Conservation (phyloP, 2,329 filamentous ascomycete genomes). For the Pseudogymnoascus sp. region DNA sequence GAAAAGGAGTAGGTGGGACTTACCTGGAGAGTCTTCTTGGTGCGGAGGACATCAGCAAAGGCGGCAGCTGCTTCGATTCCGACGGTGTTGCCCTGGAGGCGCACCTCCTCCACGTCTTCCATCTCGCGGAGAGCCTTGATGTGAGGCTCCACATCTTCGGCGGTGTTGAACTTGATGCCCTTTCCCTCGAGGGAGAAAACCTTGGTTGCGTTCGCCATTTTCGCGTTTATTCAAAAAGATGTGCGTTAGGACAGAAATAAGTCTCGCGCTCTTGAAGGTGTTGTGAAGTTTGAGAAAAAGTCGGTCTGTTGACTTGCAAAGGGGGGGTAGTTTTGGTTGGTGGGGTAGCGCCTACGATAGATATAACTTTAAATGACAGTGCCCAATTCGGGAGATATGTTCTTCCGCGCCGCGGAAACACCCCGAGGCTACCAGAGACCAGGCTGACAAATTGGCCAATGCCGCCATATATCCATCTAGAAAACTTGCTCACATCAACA, state of each 20-base stretch:
- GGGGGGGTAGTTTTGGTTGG: slow-evolving; percentile 8
- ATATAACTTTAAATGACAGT: slow-evolving; percentile 1
- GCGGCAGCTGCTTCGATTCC: slow-evolving; percentile 81
- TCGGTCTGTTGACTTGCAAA: slow-evolving; percentile 9
- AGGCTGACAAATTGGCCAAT: slow-evolving; percentile 4
- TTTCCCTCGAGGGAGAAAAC: slow-evolving; percentile 87
- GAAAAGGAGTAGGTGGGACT: slow-evolving; percentile 15
- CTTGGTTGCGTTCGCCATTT: slow-evolving; percentile 49
- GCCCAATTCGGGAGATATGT: neutral
- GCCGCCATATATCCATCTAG: slow-evolving; percentile 4
- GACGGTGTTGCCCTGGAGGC: slow-evolving; percentile 82
- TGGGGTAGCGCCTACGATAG: neutral
- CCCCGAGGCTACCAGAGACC: slow-evolving; percentile 6
- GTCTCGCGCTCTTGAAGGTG: slow-evolving; percentile 1
- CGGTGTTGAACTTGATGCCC: slow-evolving; percentile 84
- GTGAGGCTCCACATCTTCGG: slow-evolving; percentile 76
- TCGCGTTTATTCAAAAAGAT: neutral
- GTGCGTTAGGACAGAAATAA: neutral
- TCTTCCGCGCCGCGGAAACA: neutral
- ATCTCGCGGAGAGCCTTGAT: slow-evolving; percentile 66
- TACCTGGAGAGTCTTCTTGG: slow-evolving; percentile 76
- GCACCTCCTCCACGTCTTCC: slow-evolving; percentile 73
- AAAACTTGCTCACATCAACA: slow-evolving; percentile 7
- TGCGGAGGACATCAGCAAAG: slow-evolving; percentile 72
- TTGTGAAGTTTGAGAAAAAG: neutral